Percentiles rank a stretch among this genome's conserved stretches.
Conservation (phyloP, 306 rosid species). For the Urtica urens region DNA sequence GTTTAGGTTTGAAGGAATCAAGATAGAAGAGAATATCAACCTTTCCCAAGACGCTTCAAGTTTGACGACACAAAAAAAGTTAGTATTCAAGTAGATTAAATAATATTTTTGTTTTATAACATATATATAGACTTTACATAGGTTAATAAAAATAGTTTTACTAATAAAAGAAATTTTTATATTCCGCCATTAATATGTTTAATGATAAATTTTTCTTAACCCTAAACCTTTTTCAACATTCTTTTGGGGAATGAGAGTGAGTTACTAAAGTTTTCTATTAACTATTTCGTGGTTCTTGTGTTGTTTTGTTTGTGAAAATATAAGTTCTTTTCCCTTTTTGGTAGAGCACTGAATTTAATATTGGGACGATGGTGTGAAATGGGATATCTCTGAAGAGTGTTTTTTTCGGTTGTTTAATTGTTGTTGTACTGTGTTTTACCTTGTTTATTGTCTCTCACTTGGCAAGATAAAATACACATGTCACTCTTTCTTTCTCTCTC, state of each 20-base stretch:
- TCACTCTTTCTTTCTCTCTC: background rate
- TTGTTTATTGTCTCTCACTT: constrained; percentile 1
- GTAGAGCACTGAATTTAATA: constrained; percentile 4
- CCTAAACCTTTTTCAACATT: too few relatives aligned
- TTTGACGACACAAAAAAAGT: too few relatives aligned
- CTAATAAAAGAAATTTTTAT: too few relatives aligned
- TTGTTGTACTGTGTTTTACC: constrained; percentile 1
- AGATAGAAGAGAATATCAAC: too few relatives aligned
- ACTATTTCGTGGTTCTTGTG: background rate
- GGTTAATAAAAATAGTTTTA: too few relatives aligned
- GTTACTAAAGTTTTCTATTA: constrained; percentile 9
- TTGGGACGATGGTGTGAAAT: background rate
- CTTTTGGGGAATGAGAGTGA: background rate
- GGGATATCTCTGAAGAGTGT: background rate
- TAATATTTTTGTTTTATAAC: too few relatives aligned
- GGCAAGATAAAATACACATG: background rate
- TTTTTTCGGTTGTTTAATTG: background rate
- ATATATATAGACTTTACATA: too few relatives aligned
- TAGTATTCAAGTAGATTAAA: too few relatives aligned
- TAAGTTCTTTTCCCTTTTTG: background rate
- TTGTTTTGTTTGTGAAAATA: background rate
- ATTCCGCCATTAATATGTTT: too few relatives aligned
- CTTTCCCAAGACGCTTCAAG: too few relatives aligned
- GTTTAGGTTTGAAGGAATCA: too few relatives aligned
- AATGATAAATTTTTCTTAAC: too few relatives aligned